Evolutionary conservation across 2,329 filamentous ascomycete genomes (phyloP), one percentile per base, ranked within the genome.

Genomic region (Nothopassalora personata): DNA sequence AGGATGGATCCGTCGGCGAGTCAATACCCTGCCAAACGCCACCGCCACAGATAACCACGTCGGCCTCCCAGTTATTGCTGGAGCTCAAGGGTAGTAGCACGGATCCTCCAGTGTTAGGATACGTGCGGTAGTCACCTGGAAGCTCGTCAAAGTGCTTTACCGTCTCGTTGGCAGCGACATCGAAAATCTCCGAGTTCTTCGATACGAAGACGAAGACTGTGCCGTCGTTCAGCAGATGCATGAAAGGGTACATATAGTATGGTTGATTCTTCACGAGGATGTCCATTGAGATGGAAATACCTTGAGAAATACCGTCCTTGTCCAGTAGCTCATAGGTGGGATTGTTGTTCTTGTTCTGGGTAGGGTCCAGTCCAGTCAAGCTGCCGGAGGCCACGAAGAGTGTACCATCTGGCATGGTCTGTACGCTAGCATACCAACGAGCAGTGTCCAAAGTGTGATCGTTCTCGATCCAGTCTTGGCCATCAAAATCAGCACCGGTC

Each of bases 1-100:
- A 89, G 72, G 87, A 88, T 11, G 79, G 76, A 4, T 80, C 83
- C 13, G 79, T 83, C n/a, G 81, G 82, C 28, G 81, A 81, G 1
- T 84, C 84, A 55, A 84, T 79, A 63, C 83, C 82, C 70, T 85
- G 82, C 67, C 83, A 84, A 50, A 81, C 78, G 57, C 83, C 83
- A 28, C 86, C 86, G 63, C 86, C 86, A 62, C 86, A 89, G 62
- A 88, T 78, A 45, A 89, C 74, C 10, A 89, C 71, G 0, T 87
- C 75, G 1, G 83, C 81, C 46, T 82, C 81, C 67, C 83, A 19
- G 7, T 84, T 82, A 0, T 75, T 80, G 1, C 84, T 84, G 0
- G 83, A 83, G 53, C 80, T 74, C 65, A 88, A 84, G 0, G 86
- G 86, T 9, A 89, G 72, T 0, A 87, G 73, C 34, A 88, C 83